phyloP scores from a whole-genome alignment of 202 grass and related monocot genomes.

The Setaria italica region DNA sequence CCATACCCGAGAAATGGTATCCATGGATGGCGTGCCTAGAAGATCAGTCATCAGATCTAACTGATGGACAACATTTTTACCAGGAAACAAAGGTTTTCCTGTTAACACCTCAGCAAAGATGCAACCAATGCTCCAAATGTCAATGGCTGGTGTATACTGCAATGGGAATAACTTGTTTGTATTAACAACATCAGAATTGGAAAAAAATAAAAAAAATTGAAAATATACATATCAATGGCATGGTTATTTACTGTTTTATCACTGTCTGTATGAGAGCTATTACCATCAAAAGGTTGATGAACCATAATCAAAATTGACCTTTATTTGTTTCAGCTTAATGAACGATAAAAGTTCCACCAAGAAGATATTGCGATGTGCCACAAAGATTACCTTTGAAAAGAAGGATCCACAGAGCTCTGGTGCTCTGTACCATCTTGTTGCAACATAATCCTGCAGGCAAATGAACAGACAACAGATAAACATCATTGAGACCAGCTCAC shows the following conservation, averaged over 20 bases:
- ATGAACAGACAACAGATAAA: constrained; percentile 28
- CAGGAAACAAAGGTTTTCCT: constrained; percentile 97
- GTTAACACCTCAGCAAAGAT: constrained; percentile 97
- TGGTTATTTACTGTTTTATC: background rate
- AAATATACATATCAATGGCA: background rate
- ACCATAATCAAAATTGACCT: constrained; percentile 17
- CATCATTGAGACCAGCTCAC: constrained; percentile 15
- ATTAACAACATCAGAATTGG: background rate
- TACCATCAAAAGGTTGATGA: constrained; percentile 24
- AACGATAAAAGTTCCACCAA: constrained; percentile 38
- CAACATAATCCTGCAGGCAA: constrained; percentile 93
- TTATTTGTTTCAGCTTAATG: constrained; percentile 19
- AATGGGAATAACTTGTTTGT: constrained; percentile 45
- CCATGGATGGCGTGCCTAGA: constrained; percentile 89
- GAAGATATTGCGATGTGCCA: constrained; percentile 17
- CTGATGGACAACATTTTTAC: constrained; percentile 99
- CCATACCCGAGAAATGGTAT: constrained; percentile 94
- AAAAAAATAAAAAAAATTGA: background rate
- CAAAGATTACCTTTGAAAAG: constrained; percentile 82
- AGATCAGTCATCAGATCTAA: constrained; percentile 99
- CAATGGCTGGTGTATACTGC: constrained; percentile 99
- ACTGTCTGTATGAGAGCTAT: background rate
- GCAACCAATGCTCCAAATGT: constrained; percentile 99
- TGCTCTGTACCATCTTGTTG: constrained; percentile 99
- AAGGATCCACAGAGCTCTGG: constrained; percentile 98